Evolutionary conservation across 2,329 filamentous ascomycete species (phyloP), one percentile per base, ranked within the genome.

Genomic region (Penicillium sp.): DNA sequence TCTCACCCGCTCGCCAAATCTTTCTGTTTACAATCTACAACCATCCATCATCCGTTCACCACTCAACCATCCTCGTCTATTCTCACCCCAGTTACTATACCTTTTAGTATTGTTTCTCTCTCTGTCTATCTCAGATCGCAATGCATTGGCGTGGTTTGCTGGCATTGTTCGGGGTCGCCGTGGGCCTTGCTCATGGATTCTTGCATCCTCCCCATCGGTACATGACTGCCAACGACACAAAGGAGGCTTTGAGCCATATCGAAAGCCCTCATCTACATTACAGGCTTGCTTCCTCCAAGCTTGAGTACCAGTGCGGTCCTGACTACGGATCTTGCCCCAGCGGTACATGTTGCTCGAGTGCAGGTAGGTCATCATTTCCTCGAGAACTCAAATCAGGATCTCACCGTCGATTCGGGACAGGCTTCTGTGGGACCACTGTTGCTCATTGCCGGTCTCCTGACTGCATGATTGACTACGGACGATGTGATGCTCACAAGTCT

Each of bases 401-500:
- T 53, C 24, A 53, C 34, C 8, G 9, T 9, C 2, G 6, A n/a
- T 7, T 6, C 24, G 42, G 18, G 33, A 12, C 49, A 72, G 69
- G 69, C 28, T 72, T 64, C 48, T 72, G 69, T 43, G 68, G 69
- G 25, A 61, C 59, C 6, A 66, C 67, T 1, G 55, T 55, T 32
- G 57, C 58, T 35, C 67, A 72, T 47, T 73, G 70, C 52, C 59
- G 58, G 11, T 70, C 69, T 35, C 69, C 70, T 6, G 69, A 71
- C 38, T 72, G 69, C 45, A 61, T 65, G 50, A 60, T 71, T 40
- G 62, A 69, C 43, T 73, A 59, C 48, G 66, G 69, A 36, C 59
- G 58, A 28, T 72, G 69, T 43, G 70, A 73, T 53, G 65, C 67
- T 12, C 57, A 66, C 41, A 58, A 55, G 46, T 58, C 54, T 4